phyloP scores from a whole-genome alignment of 2,329 filamentous ascomycete species.

The Colletotrichum nymphaeae region DNA sequence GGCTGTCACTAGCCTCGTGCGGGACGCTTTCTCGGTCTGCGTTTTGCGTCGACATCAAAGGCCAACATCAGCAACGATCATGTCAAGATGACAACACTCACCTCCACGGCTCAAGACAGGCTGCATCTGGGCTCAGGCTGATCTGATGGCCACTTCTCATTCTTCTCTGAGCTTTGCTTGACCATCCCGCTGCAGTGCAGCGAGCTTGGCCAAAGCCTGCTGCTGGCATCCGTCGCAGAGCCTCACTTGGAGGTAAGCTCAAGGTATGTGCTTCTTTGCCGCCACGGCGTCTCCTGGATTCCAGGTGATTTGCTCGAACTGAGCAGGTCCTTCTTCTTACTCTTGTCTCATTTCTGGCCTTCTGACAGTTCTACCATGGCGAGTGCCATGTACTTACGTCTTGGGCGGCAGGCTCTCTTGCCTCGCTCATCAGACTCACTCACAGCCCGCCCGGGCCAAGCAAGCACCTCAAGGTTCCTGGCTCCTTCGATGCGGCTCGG shows the following conservation, averaged over 20 bases:
- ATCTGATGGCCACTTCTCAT: not conserved
- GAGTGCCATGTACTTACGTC: slow-evolving; percentile 8
- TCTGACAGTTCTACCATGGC: not conserved
- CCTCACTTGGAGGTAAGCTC: slow-evolving; percentile 30
- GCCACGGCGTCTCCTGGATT: not conserved
- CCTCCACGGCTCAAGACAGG: slow-evolving; percentile 12
- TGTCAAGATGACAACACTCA: slow-evolving; percentile 23
- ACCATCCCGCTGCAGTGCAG: not conserved
- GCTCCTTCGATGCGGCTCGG: slow-evolving; percentile 15
- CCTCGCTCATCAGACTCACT: slow-evolving; percentile 10
- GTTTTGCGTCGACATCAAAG: slow-evolving; percentile 35
- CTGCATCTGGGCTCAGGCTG: not conserved
- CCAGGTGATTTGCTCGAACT: not conserved
- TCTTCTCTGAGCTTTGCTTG: not conserved
- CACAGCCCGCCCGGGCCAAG: not conserved
- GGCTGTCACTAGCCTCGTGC: slow-evolving; percentile 29
- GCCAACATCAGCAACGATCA: slow-evolving; percentile 30
- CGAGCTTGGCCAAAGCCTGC: slow-evolving; percentile 19
- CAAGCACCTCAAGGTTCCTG: not conserved
- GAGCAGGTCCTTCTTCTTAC: not conserved
- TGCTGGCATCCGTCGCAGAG: slow-evolving; percentile 33
- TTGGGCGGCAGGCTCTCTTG: slow-evolving; percentile 10
- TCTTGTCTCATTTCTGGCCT: not conserved
- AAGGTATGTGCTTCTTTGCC: slow-evolving; percentile 31
- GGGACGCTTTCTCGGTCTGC: slow-evolving; percentile 34